Evolutionary conservation across 371 early-diverging fungal species (phyloP).

Genomic region (Enteropsectra breve): DNA sequence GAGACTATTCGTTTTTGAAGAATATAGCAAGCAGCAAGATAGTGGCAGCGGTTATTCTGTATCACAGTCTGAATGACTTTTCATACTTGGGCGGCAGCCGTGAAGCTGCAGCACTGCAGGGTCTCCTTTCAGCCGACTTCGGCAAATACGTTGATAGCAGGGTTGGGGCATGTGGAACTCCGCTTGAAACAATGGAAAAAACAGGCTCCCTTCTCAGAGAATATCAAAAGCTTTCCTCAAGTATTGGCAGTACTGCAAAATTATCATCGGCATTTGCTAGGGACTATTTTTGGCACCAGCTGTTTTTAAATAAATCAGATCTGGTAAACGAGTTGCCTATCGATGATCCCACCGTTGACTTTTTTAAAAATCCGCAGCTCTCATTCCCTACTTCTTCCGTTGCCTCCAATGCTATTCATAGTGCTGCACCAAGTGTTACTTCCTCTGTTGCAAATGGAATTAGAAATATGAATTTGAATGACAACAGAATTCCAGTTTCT

Average conservation of each 20-base stretch:
- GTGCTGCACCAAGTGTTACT: too few relatives aligned
- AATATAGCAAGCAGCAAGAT: not conserved
- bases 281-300: slow-evolving; percentile 36
- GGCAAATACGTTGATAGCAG: not conserved
- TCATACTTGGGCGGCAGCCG: not conserved
- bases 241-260: not conserved
- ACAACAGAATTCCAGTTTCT: too few relatives aligned
- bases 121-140: not conserved
- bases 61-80: slow-evolving; percentile 2
- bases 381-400: too few relatives aligned
- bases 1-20: not conserved
- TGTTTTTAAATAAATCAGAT: slow-evolving; percentile 1
- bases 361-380: not conserved
- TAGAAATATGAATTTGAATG: too few relatives aligned
- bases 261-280: too few relatives aligned
- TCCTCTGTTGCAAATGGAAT: too few relatives aligned
- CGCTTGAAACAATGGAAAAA: not conserved
- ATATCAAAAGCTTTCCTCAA: not conserved
- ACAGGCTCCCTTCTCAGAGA: not conserved
- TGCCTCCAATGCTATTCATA: too few relatives aligned
- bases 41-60: slow-evolving; percentile 6
- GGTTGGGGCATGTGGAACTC: not conserved
- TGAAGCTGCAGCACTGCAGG: slow-evolving; percentile 11
- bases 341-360: not conserved
- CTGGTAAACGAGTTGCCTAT: slow-evolving; percentile 9